phyloP scores from a whole-genome alignment of 345 rosid species.

The Populus tremula region DNA sequence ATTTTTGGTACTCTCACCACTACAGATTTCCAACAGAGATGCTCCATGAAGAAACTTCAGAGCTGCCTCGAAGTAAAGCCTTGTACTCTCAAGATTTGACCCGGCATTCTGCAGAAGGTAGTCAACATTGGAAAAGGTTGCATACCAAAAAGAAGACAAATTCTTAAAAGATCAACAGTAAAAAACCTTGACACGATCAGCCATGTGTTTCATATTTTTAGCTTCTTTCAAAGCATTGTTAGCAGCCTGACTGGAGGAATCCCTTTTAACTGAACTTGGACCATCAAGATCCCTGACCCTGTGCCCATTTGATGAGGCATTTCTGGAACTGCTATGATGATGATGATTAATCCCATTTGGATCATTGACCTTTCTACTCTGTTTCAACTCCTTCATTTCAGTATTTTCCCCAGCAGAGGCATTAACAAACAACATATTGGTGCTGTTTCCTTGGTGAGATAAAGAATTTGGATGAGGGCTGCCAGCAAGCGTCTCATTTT shows the following conservation, averaged over 20 bases:
- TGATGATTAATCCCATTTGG: conserved; percentile 45
- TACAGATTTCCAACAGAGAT: conserved; percentile 64
- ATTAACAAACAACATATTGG: conserved; percentile 19
- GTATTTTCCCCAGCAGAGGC: conserved; percentile 34
- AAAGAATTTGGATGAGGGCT: conserved; percentile 27
- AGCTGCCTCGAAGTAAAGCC: conserved; percentile 89
- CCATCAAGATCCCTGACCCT: conserved; percentile 48
- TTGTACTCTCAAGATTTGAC: conserved; percentile 56
- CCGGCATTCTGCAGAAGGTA: conserved; percentile 56
- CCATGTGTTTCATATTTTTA: conserved; percentile 81
- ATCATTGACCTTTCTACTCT: conserved; percentile 40
- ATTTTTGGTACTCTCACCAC: conserved; percentile 58
- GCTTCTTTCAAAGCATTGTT: conserved; percentile 84
- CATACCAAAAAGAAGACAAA: neutral
- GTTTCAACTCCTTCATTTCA: conserved; percentile 37
- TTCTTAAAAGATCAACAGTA: conserved; percentile 11
- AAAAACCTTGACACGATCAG: conserved; percentile 88
- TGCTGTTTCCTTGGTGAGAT: conserved; percentile 36
- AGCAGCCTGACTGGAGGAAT: conserved; percentile 60
- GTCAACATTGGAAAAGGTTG: conserved; percentile 12
- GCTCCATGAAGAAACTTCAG: conserved; percentile 93
- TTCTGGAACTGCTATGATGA: conserved; percentile 42
- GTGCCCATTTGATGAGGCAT: conserved; percentile 49
- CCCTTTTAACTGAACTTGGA: conserved; percentile 72
- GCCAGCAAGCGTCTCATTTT: conserved; percentile 34